Percentiles rank a stretch among this genome's conserved stretches.
Conservation (phyloP, 2,329 filamentous ascomycete species). For the Stachybotrys echinatus region DNA sequence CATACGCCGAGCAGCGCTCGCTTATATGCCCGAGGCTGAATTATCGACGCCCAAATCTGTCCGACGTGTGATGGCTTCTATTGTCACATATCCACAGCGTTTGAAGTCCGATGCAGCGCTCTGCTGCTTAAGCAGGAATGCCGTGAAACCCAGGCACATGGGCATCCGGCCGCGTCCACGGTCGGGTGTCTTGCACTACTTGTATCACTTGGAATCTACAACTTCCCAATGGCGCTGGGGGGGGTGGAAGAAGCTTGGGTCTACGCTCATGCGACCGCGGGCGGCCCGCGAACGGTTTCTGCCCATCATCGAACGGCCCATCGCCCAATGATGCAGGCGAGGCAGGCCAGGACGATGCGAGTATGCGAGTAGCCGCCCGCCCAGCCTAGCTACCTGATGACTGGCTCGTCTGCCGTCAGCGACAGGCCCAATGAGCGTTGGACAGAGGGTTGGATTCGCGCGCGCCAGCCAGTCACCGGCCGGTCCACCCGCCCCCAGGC, state of each 20-base stretch:
- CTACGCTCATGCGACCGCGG: neutral
- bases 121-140: neutral
- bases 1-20: neutral
- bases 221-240: neutral
- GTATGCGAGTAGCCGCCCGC: conserved; percentile 17
- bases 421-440: conserved; percentile 17
- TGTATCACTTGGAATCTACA: conserved; percentile 13
- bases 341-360: neutral
- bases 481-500: conserved; percentile 13
- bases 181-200: conserved; percentile 13
- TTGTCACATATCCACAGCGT: too few relatives aligned
- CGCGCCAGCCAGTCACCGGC: conserved; percentile 30
- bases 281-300: neutral
- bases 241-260: neutral
- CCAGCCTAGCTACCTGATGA: conserved; percentile 10
- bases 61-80: neutral
- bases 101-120: too few relatives aligned
- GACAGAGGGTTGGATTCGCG: conserved; percentile 23
- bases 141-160: neutral
- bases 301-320: neutral
- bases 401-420: conserved; percentile 11
- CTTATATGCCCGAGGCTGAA: neutral
- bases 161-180: conserved; percentile 9
- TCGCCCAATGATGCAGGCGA: too few relatives aligned
- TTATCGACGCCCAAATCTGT: neutral